These are phyloP conservation scores for Thermomucor indicae-seudaticae DNA, from an alignment of 371 early-diverging fungal species.

Conservation along the genomic window DNA sequence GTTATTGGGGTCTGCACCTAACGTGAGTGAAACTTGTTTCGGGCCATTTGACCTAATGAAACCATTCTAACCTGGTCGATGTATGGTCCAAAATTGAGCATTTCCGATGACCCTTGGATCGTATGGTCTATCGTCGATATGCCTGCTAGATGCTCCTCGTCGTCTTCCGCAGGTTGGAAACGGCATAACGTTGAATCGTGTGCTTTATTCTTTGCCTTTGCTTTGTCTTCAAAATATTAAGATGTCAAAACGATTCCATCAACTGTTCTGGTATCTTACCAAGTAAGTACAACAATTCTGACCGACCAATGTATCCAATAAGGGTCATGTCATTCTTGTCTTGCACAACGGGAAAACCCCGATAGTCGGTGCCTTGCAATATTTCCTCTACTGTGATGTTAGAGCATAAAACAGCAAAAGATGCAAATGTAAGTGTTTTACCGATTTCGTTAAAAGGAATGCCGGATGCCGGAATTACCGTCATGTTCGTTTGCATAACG, in stretches of 20 bases:
- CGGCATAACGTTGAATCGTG: constrained; percentile 53
- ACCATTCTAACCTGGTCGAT: constrained; percentile 65
- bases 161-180: constrained; percentile 47
- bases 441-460: constrained; percentile 38
- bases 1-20: constrained; percentile 71
- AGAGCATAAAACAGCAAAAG: background rate
- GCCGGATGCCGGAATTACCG: constrained; percentile 54
- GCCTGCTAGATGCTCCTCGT: constrained; percentile 19
- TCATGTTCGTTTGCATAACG: constrained; percentile 59
- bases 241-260: background rate
- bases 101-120: constrained; percentile 40
- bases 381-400: constrained; percentile 42
- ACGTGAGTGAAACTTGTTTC: background rate
- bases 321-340: constrained; percentile 58
- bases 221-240: constrained; percentile 35
- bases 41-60: background rate
- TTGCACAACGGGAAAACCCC: constrained; percentile 88
- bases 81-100: constrained; percentile 68
- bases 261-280: constrained; percentile 16
- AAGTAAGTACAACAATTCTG: constrained; percentile 71
- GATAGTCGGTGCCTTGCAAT: constrained; percentile 47
- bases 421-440: constrained; percentile 4
- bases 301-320: constrained; percentile 79
- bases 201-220: constrained; percentile 39
- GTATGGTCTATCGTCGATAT: constrained; percentile 16